Evolutionary conservation across 495 filamentous ascomycete species (phyloP).

Genomic region (Alectoria sarmentosa): DNA sequence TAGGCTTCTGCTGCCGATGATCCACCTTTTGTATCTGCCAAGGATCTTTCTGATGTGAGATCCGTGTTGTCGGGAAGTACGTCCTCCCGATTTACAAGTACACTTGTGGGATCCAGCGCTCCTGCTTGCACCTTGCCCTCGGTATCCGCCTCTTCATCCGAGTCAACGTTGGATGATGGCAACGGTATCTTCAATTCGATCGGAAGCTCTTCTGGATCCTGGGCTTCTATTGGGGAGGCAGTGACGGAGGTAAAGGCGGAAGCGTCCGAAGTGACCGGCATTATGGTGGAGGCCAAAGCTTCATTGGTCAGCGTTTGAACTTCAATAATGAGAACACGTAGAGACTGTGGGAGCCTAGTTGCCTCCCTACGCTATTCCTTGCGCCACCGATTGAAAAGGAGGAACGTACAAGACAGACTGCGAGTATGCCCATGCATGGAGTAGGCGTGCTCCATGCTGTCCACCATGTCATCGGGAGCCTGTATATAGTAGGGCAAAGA

Average conservation of each 20-base stretch:
- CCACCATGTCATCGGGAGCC: slow-evolving; percentile 22
- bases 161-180: slow-evolving; percentile 20
- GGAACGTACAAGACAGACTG: slow-evolving; percentile 27
- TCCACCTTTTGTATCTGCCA: background rate
- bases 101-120: background rate
- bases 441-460: slow-evolving; percentile 26
- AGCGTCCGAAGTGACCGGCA: slow-evolving; percentile 24
- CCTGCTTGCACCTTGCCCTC: background rate
- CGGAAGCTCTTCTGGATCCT: slow-evolving; percentile 15
- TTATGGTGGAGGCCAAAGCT: slow-evolving; percentile 28
- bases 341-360: background rate
- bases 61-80: slow-evolving; percentile 6
- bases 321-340: slow-evolving; percentile 1
- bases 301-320: slow-evolving; percentile 14
- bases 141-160: slow-evolving; percentile 13
- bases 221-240: slow-evolving; percentile 21
- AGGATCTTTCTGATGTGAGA: background rate
- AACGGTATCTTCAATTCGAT: slow-evolving; percentile 26
- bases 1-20: background rate
- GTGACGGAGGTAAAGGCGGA: slow-evolving; percentile 25
- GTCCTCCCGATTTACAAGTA: slow-evolving; percentile 3
- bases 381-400: slow-evolving; percentile 3
- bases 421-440: slow-evolving; percentile 24
- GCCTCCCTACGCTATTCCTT: background rate
- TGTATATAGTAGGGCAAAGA: slow-evolving; percentile 14